phyloP scores from a whole-genome alignment of 257 asterid genomes.

The Solanum pimpinellifolium region DNA sequence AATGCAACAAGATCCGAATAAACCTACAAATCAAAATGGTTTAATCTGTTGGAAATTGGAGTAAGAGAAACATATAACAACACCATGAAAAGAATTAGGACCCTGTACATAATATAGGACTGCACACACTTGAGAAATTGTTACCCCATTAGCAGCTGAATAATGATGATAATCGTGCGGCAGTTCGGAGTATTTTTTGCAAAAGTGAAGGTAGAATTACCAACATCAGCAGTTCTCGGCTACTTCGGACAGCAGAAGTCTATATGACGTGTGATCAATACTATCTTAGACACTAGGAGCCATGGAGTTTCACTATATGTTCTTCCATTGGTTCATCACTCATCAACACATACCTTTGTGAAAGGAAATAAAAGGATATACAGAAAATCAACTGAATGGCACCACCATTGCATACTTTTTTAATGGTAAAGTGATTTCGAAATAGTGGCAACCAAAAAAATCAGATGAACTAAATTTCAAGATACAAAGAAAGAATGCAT shows the following conservation, averaged over 20 bases:
- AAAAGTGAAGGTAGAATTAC: background rate
- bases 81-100: background rate
- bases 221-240: background rate
- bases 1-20: background rate
- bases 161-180: background rate
- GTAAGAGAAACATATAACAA: background rate
- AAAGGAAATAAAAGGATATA: background rate
- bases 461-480: background rate
- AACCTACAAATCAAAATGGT: background rate
- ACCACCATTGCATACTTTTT: background rate
- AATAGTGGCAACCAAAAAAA: background rate
- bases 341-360: background rate
- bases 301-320: background rate
- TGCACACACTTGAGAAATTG: background rate
- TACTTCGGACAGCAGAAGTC: background rate
- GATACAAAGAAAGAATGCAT: background rate
- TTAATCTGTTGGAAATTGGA: background rate
- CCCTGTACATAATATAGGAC: background rate
- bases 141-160: background rate
- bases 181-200: background rate
- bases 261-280: background rate
- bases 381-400: background rate
- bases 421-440: background rate
- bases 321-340: background rate
- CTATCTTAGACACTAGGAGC: background rate